Conservation (phyloP, 192 early-diverging fungal genomes). For the Backusella morwellensis region DNA sequence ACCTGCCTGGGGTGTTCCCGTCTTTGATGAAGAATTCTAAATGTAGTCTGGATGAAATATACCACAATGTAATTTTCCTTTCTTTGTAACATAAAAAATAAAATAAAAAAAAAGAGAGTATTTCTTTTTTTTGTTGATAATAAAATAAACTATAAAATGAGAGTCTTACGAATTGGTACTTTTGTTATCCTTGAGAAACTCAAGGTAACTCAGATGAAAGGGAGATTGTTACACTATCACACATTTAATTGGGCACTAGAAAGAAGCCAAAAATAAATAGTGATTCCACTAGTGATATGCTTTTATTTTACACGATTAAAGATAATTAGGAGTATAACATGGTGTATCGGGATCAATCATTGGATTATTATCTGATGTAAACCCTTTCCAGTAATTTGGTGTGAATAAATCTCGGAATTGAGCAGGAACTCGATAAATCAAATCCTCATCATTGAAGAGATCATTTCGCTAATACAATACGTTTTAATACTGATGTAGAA, state of each 20-base stretch:
- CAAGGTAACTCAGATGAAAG: too few species aligned
- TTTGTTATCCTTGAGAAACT: too few species aligned
- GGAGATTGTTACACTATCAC: too few species aligned
- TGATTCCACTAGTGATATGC: neutral
- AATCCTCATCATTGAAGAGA: neutral
- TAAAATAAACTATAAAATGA: neutral
- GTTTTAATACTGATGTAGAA: neutral
- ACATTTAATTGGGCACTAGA: neutral
- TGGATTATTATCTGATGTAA: conserved; percentile 7
- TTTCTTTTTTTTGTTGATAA: neutral
- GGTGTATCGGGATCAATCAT: neutral
- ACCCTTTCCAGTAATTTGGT: conserved; percentile 13
- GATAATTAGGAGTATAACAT: neutral
- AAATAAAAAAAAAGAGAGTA: neutral
- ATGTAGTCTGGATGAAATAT: neutral
- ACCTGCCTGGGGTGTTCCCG: conserved; percentile 34
- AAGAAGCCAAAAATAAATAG: neutral
- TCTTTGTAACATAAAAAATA: neutral
- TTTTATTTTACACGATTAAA: neutral
- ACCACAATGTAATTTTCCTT: neutral
- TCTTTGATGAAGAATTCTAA: conserved; percentile 33
- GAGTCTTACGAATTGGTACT: too few species aligned
- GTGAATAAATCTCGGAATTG: conserved; percentile 2
- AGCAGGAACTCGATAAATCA: conserved; percentile 6
- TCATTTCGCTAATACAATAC: neutral